Conservation (phyloP, 2,329 filamentous ascomycete species). For the Colletotrichum tofieldiae region DNA sequence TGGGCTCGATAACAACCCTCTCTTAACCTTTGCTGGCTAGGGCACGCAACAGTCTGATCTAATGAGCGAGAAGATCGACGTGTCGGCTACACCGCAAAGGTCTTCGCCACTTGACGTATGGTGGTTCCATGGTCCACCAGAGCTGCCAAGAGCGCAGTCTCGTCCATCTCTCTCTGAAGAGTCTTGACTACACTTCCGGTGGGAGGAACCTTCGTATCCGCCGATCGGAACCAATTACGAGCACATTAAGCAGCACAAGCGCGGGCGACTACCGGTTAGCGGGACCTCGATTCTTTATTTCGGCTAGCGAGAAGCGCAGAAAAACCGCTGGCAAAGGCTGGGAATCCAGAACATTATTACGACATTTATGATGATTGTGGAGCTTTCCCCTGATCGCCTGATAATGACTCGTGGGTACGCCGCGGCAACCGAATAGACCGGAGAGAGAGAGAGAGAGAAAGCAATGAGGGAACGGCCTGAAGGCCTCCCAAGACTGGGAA, state of each 20-base stretch:
- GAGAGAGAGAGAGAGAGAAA: no score
- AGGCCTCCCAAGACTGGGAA: slow-evolving; percentile 28
- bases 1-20: not conserved
- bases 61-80: no score
- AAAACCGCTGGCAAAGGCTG: not conserved
- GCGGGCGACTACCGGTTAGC: slow-evolving; percentile 30
- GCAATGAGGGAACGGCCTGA: not conserved
- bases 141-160: not conserved
- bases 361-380: slow-evolving; percentile 39
- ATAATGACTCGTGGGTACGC: slow-evolving; percentile 32
- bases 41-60: no score
- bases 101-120: slow-evolving; percentile 14
- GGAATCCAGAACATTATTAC: slow-evolving; percentile 30
- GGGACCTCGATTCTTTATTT: slow-evolving; percentile 18
- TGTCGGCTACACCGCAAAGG: not conserved
- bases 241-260: slow-evolving; percentile 11
- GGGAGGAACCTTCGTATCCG: not conserved
- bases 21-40: not conserved
- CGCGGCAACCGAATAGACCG: not conserved
- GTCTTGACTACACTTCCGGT: no score
- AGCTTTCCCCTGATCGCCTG: slow-evolving; percentile 31
- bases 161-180: not conserved
- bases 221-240: slow-evolving; percentile 2
- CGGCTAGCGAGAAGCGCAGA: slow-evolving; percentile 15
- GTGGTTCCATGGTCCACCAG: not conserved